These are phyloP conservation scores for Naematelia aurantialba DNA, from an alignment of 768 basidiomycete genomes.

Conservation along the genomic window DNA sequence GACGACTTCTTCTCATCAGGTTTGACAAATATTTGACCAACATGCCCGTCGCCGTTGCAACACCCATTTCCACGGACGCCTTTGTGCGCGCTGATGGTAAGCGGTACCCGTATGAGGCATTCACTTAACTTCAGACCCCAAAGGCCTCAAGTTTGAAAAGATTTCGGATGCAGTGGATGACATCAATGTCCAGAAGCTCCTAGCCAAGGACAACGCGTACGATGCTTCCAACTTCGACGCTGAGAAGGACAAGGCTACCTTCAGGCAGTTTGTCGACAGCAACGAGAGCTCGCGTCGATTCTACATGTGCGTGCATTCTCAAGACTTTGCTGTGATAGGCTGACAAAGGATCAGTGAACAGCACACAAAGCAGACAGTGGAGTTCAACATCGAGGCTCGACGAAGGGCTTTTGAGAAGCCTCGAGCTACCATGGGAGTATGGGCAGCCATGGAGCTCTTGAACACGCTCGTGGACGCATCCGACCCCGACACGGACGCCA, in stretches of 20 bases:
- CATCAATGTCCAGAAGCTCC: constrained; percentile 32
- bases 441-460: constrained; percentile 57
- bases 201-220: constrained; percentile 22
- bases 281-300: too few species aligned
- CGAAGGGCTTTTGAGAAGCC: constrained; percentile 65
- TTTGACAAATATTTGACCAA: too few species aligned
- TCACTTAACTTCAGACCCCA: too few species aligned
- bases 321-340: too few species aligned
- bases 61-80: too few species aligned
- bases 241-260: constrained; percentile 43
- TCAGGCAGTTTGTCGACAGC: constrained; percentile 46
- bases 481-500: constrained; percentile 62
- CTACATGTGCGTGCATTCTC: too few species aligned
- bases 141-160: too few species aligned
- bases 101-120: too few species aligned
- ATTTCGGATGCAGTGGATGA: constrained; percentile 48
- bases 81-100: too few species aligned
- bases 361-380: constrained; percentile 71
- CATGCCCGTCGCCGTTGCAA: too few species aligned
- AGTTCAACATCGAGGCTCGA: constrained; percentile 71
- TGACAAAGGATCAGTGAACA: constrained; percentile 53
- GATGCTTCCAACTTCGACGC: constrained; percentile 39
- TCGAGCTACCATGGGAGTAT: constrained; percentile 64
- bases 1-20: too few species aligned
- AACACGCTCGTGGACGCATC: constrained; percentile 81